Evolutionary conservation across 371 early-diverging fungal species (phyloP).

Genomic region (Syncephalastrum monosporum): DNA sequence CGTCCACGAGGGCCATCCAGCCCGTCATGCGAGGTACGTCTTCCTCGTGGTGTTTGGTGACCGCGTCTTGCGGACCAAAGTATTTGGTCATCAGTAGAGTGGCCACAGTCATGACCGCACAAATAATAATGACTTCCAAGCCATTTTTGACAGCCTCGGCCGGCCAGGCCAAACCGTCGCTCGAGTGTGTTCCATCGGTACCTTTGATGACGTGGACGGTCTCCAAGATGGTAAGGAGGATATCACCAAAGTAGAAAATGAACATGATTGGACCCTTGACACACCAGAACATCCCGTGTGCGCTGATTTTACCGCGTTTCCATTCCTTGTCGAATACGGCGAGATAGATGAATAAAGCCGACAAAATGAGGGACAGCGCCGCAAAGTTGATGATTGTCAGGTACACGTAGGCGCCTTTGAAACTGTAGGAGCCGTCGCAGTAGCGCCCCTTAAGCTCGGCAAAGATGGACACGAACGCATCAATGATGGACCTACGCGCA

Average conservation of each 20-base stretch:
- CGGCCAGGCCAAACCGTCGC: slow-evolving; percentile 39
- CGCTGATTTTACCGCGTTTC: slow-evolving; percentile 35
- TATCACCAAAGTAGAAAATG: slow-evolving; percentile 48
- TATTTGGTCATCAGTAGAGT: slow-evolving; percentile 39
- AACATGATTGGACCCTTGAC: slow-evolving; percentile 53
- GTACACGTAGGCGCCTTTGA: slow-evolving; percentile 45
- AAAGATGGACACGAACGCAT: slow-evolving; percentile 44
- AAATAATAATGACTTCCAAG: slow-evolving; percentile 40
- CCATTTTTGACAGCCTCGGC: slow-evolving; percentile 46
- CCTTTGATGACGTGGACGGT: slow-evolving; percentile 40
- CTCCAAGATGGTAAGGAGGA: slow-evolving; percentile 26
- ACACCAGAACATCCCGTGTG: slow-evolving; percentile 56
- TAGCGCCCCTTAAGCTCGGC: slow-evolving; percentile 42
- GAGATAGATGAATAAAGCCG: slow-evolving; percentile 45
- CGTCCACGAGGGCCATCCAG: slow-evolving; percentile 40
- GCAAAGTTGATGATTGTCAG: slow-evolving; percentile 42
- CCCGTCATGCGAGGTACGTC: slow-evolving; percentile 15
- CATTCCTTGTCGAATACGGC: slow-evolving; percentile 42
- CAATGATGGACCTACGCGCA: slow-evolving; percentile 34
- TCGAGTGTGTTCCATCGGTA: slow-evolving; percentile 23
- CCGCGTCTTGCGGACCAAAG: slow-evolving; percentile 28
- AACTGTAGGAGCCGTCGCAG: slow-evolving; percentile 35
- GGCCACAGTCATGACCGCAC: slow-evolving; percentile 36
- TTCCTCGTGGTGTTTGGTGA: slow-evolving; percentile 7
- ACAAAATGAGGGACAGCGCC: slow-evolving; percentile 42